Evolutionary conservation across 768 basidiomycete genomes (phyloP).

Genomic region (Megacollybia marginata): DNA sequence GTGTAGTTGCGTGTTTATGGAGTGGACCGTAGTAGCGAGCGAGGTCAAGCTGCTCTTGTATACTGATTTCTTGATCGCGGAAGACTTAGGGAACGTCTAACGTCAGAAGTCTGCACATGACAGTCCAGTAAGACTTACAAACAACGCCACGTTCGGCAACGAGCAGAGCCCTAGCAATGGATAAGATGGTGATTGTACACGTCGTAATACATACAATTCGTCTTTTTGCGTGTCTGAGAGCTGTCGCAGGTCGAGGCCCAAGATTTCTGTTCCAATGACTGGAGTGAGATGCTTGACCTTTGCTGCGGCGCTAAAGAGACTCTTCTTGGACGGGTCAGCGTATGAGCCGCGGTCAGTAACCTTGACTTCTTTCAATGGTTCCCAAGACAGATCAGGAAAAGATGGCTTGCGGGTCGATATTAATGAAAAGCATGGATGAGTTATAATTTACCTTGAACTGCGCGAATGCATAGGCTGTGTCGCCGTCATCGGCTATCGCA

Average conservation of each 20-base stretch:
- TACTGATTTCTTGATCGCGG: conserved; percentile 63
- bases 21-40: conserved; percentile 66
- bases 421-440: neutral
- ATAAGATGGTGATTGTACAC: conserved; percentile 7
- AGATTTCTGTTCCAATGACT: conserved; percentile 67
- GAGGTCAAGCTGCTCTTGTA: conserved; percentile 66
- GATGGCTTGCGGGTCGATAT: conserved; percentile 36
- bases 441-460: conserved; percentile 45
- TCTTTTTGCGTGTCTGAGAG: conserved; percentile 65
- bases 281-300: conserved; percentile 67
- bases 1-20: conserved; percentile 80
- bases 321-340: conserved; percentile 66
- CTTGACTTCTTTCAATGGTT: conserved; percentile 47
- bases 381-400: conserved; percentile 60
- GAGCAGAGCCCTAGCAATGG: conserved; percentile 48
- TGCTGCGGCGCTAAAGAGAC: conserved; percentile 52
- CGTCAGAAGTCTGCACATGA: neutral
- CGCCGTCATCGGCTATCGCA: conserved; percentile 38
- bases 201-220: conserved; percentile 44
- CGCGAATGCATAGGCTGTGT: conserved; percentile 45
- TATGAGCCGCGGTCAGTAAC: conserved; percentile 61
- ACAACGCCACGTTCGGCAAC: conserved; percentile 73
- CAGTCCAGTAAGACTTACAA: conserved; percentile 34
- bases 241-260: conserved; percentile 66
- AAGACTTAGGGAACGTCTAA: conserved; percentile 40